These are phyloP conservation scores for Bondarzewia mesenterica DNA, from an alignment of 1,284 basidiomycete species.

Conservation along the genomic window DNA sequence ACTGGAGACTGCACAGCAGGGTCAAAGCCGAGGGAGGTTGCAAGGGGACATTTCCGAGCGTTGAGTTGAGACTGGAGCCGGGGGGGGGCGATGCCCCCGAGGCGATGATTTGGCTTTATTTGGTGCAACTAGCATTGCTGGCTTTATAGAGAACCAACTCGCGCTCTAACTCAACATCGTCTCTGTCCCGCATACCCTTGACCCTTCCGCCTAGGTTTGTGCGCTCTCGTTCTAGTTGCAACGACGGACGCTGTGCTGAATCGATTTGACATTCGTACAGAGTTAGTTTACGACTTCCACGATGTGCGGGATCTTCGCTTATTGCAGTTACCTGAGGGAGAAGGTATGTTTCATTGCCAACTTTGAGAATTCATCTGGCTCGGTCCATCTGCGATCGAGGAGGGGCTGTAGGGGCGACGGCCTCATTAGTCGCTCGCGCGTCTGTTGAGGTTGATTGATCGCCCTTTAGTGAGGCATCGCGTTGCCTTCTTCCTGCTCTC, in stretches of 20 bases:
- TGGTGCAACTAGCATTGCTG: too few relatives aligned
- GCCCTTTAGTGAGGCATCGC: too few relatives aligned
- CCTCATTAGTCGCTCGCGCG: background rate
- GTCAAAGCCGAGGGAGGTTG: too few relatives aligned
- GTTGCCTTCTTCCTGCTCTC: too few relatives aligned
- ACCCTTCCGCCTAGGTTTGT: background rate
- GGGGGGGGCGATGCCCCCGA: too few relatives aligned
- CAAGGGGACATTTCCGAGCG: too few relatives aligned
- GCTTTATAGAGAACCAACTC: too few relatives aligned
- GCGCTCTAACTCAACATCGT: too few relatives aligned
- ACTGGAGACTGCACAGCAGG: too few relatives aligned
- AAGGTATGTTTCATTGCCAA: constrained; percentile 53
- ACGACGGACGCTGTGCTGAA: background rate
- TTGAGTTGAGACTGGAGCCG: too few relatives aligned
- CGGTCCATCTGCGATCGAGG: background rate
- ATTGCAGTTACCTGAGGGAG: constrained; percentile 90
- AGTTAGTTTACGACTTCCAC: constrained; percentile 12
- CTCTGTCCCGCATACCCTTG: background rate
- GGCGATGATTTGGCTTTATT: too few relatives aligned
- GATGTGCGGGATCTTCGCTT: constrained; percentile 95
- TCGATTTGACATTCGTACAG: background rate
- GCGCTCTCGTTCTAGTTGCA: background rate
- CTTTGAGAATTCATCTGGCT: background rate
- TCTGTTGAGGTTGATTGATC: too few relatives aligned
- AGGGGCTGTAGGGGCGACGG: background rate